Conservation (phyloP, 768 basidiomycete genomes). For the Baorangia bicolor region DNA sequence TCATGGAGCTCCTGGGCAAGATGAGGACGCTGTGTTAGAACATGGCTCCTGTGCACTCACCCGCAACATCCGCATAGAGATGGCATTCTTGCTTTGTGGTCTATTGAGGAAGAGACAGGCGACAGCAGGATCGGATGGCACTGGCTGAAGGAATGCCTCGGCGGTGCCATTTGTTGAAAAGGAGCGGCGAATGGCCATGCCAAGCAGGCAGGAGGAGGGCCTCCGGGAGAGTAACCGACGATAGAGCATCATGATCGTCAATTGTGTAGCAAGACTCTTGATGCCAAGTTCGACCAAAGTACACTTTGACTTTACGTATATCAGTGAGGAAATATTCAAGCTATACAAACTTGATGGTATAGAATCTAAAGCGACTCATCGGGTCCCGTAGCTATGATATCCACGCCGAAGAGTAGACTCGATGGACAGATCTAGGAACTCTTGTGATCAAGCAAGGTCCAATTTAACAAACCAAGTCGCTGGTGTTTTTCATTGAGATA, state of each 20-base stretch:
- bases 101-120: conserved; percentile 76
- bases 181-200: conserved; percentile 6
- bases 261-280: background rate
- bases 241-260: conserved; percentile 8
- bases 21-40: conserved; percentile 1
- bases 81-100: conserved; percentile 84
- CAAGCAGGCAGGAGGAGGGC: background rate
- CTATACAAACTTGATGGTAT: too few relatives aligned
- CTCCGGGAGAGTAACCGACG: background rate
- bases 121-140: conserved; percentile 59
- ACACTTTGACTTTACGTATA: too few relatives aligned
- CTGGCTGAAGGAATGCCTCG: conserved; percentile 49
- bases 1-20: conserved; percentile 63
- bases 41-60: conserved; percentile 36
- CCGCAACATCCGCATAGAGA: conserved; percentile 69
- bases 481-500: background rate
- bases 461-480: background rate
- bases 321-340: too few relatives aligned
- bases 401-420: too few relatives aligned
- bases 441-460: background rate
- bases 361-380: too few relatives aligned
- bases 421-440: background rate
- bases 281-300: background rate
- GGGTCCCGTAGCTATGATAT: too few relatives aligned
- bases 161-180: conserved; percentile 22